Percentiles rank a stretch among this genome's conserved stretches.
Conservation (phyloP, 495 filamentous ascomycete genomes). For the Hypoxylon fuscum region DNA sequence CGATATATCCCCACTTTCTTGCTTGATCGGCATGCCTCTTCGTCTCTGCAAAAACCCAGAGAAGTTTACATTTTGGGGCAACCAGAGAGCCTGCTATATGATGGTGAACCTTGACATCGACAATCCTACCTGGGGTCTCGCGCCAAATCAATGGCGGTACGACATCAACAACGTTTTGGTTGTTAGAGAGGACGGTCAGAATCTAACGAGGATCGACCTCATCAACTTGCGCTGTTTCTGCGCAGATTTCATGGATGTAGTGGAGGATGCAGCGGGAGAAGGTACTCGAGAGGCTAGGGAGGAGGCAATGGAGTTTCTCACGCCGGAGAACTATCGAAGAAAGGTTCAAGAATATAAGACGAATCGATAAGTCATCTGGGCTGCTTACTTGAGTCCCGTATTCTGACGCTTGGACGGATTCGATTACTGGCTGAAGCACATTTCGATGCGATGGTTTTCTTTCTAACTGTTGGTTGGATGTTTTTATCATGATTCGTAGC, state of each 20-base stretch:
- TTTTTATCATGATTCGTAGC: neutral
- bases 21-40: neutral
- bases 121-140: neutral
- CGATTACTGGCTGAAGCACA: neutral
- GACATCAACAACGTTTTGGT: neutral
- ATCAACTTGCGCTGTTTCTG: neutral
- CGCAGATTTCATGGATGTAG: neutral
- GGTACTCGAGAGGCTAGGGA: neutral
- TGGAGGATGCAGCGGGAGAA: neutral
- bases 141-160: neutral
- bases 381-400: too few species aligned
- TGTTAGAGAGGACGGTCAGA: neutral
- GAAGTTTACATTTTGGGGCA: neutral
- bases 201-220: neutral
- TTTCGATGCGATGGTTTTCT: neutral
- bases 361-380: neutral
- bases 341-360: neutral
- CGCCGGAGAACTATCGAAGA: neutral
- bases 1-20: neutral
- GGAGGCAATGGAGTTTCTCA: neutral
- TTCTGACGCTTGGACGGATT: neutral
- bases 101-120: neutral
- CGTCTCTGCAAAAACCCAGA: neutral
- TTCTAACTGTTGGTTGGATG: neutral
- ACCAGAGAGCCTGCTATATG: neutral